These are phyloP conservation scores for Mucor racemosus DNA, from an alignment of 371 early-diverging fungal species.

Conservation along the genomic window DNA sequence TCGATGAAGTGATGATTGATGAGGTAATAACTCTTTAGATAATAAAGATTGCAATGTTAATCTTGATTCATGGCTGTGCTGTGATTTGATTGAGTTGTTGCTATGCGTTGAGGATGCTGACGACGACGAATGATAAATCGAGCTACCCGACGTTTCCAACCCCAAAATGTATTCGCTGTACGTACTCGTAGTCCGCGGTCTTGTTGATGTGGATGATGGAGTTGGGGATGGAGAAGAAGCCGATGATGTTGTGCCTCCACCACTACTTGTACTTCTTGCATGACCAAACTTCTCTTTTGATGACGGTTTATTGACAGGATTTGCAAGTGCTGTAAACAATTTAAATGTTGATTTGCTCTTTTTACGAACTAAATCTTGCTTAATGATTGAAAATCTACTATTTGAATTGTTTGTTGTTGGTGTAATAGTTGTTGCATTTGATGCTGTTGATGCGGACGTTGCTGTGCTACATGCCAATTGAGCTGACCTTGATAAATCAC, in stretches of 20 bases:
- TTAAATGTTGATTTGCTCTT: conserved; percentile 27
- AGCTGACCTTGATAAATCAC: conserved; percentile 16
- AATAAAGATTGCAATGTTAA: conserved; percentile 12
- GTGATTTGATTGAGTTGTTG: conserved; percentile 19
- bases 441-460: background rate
- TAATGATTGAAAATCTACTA: conserved; percentile 20
- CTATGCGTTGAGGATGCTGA: background rate
- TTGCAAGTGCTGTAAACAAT: conserved; percentile 15
- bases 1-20: conserved; percentile 7
- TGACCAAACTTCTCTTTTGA: background rate
- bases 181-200: conserved; percentile 12
- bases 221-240: conserved; percentile 5
- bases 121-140: conserved; percentile 6
- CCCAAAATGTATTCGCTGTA: conserved; percentile 17
- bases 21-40: conserved; percentile 1
- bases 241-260: conserved; percentile 7
- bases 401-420: conserved; percentile 3
- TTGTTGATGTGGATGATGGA: background rate
- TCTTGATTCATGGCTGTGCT: conserved; percentile 21
- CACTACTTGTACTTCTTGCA: background rate
- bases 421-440: background rate
- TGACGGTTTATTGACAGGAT: background rate
- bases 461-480: conserved; percentile 3
- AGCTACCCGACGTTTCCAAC: conserved; percentile 5
- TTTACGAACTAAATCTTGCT: conserved; percentile 25